Evolutionary conservation across 1,139 yeast genomes (phyloP), one percentile per base, ranked within the genome.

Genomic region (Sugiyamaella japonica): DNA sequence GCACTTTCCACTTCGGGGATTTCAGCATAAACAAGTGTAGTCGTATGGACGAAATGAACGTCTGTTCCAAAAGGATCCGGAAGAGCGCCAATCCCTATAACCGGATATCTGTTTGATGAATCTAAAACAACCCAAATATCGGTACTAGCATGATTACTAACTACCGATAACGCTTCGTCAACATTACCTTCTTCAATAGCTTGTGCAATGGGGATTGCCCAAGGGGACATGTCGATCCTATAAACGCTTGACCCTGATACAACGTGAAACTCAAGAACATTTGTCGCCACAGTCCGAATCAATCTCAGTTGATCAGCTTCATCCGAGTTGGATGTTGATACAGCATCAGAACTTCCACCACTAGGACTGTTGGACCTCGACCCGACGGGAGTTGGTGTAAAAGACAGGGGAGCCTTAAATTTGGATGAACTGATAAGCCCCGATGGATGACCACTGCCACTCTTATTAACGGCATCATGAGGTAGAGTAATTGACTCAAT

Each of bases 151-250:
- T 48, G 51, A 28, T 25, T 20, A 40, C 23, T 34, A 12, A 40
- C 45, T 3, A 39, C 39, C 16, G 34, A 23, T 6, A 32, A 20
- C 20, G 51, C 50, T 62, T 20, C 37, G 9, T 39, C 29, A 13
- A 63, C 15, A 29, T 48, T 41, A 6, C 45, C 39, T 31, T 40
- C 45, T 44, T 69, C 68, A 9, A 70, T 56, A 1, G 61, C 60
- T 2, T 61, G 61, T 1, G 66, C 69, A 62, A 55, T 61, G 13
- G 61, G 58, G 8, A 54, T 38, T 8, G 64, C 59, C 68, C 68
- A 65, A 17, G 61, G 54, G 3, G 64, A 55, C 7, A 63, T 40
- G 48, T 65, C 68, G 1, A 65, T 42, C 28, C 61, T 41, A 42
- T 51, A 56, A 10, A 52, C 41, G 32, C 28, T 20, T n/a, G 34